phyloP scores from a whole-genome alignment of 176 grass and related monocot genomes.

The Oryza meridionalis region DNA sequence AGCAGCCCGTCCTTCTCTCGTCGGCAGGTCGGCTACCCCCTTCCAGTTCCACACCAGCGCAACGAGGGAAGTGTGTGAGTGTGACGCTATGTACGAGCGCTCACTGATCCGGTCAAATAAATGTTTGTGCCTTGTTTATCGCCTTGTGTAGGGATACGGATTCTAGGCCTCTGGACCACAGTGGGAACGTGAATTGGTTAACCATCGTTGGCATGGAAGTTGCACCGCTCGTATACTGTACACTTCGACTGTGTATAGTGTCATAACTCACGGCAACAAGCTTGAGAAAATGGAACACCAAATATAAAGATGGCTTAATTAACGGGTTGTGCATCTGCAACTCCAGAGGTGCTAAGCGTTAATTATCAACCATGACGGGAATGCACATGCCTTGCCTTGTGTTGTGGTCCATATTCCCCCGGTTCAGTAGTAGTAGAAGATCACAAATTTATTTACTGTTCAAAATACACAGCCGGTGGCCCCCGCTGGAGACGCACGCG shows the following conservation, averaged over 20 bases:
- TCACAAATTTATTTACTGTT: neutral
- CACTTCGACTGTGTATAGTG: neutral
- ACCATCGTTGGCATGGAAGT: neutral
- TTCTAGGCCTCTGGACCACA: neutral
- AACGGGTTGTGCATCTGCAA: neutral
- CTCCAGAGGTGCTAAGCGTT: neutral
- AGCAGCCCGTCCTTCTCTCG: neutral
- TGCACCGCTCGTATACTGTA: neutral
- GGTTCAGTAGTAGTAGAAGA: neutral
- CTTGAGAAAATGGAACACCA: neutral
- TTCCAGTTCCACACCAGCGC: neutral
- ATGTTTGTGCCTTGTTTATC: neutral
- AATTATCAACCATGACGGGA: neutral
- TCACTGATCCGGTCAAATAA: slow-evolving; percentile 27
- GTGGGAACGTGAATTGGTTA: neutral
- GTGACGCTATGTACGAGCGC: neutral
- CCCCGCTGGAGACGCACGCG: slow-evolving; percentile 5
- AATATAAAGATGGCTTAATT: neutral
- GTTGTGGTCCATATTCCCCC: neutral
- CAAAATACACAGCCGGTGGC: neutral
- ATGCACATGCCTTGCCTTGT: neutral
- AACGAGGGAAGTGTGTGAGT: neutral
- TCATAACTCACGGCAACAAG: neutral
- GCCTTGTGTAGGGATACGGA: neutral
- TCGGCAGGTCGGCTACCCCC: neutral